Conservation (phyloP, 805 yeast species). For the Candida lessepsii region DNA sequence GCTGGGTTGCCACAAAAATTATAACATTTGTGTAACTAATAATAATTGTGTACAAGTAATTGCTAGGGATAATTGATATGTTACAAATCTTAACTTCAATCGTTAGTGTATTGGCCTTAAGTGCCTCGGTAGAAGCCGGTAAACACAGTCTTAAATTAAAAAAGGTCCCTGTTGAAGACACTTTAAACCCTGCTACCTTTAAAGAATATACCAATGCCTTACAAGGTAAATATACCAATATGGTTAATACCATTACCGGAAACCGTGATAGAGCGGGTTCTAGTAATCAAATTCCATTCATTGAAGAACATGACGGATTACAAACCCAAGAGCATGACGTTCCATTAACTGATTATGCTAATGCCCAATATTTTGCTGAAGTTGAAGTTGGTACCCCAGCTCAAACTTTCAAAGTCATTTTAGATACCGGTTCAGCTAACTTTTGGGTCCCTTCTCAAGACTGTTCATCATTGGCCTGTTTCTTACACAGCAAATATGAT, state of each 20-base stretch:
- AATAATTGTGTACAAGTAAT: slow-evolving; percentile 25
- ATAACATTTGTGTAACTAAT: not conserved
- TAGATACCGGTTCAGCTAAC: slow-evolving; percentile 96
- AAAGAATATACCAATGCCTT: slow-evolving; percentile 55
- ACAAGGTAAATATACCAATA: slow-evolving; percentile 58
- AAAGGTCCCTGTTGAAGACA: slow-evolving; percentile 57
- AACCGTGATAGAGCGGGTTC: slow-evolving; percentile 15
- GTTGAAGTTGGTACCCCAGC: slow-evolving; percentile 90
- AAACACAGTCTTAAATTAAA: slow-evolving; percentile 56
- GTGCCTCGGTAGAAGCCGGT: slow-evolving; percentile 45
- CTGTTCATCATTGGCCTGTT: slow-evolving; percentile 94
- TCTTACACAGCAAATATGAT: slow-evolving; percentile 87
- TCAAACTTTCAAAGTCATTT: slow-evolving; percentile 87
- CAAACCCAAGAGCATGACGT: slow-evolving; percentile 49
- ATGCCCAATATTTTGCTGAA: slow-evolving; percentile 95
- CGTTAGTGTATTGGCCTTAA: slow-evolving; percentile 38
- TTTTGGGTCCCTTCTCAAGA: slow-evolving; percentile 93
- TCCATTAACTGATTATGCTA: slow-evolving; percentile 89
- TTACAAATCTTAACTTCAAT: slow-evolving; percentile 37
- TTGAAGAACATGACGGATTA: slow-evolving; percentile 16
- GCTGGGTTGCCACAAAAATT: slow-evolving; percentile 8
- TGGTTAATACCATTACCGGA: slow-evolving; percentile 23
- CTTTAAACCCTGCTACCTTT: slow-evolving; percentile 50
- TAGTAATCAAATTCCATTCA: slow-evolving; percentile 45
- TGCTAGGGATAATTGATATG: slow-evolving; percentile 16